phyloP scores from a whole-genome alignment of 306 rosid species.

The Senna tora region DNA sequence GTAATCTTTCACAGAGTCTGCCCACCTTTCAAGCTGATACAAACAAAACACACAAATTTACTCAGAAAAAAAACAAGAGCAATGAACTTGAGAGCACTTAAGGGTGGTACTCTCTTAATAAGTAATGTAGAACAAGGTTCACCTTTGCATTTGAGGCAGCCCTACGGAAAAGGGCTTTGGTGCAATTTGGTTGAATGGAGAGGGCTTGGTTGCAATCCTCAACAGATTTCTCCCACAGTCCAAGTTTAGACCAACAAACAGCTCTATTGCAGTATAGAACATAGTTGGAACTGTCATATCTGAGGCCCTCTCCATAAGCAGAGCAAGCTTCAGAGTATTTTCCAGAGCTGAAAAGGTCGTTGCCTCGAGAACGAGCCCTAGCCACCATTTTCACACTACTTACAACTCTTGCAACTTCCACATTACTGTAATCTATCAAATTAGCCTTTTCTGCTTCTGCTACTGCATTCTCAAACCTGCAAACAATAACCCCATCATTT shows the following conservation, averaged over 20 bases:
- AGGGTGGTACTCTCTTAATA: too few species aligned
- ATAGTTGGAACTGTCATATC: constrained; percentile 63
- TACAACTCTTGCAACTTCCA: constrained; percentile 62
- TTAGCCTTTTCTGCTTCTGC: constrained; percentile 70
- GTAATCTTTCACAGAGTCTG: constrained; percentile 79
- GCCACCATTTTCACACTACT: constrained; percentile 72
- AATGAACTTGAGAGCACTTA: too few species aligned
- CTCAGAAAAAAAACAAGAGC: constrained; percentile 11
- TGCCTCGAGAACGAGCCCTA: constrained; percentile 76
- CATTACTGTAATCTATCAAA: constrained; percentile 53
- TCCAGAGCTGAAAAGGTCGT: constrained; percentile 71
- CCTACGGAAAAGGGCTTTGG: constrained; percentile 81
- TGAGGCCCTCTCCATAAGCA: constrained; percentile 93
- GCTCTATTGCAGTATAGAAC: constrained; percentile 91
- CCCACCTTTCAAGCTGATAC: constrained; percentile 83
- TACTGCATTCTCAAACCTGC: constrained; percentile 90
- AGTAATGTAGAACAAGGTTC: background rate
- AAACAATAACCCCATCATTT: constrained; percentile 22
- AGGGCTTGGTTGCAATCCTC: constrained; percentile 86
- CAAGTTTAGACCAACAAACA: constrained; percentile 90
- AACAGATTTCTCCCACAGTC: constrained; percentile 84
- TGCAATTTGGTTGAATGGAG: constrained; percentile 72
- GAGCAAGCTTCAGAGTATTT: constrained; percentile 77
- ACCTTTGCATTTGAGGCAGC: constrained; percentile 87
- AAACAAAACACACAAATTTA: background rate